Percentiles rank a stretch among this genome's conserved stretches.
Evolutionary conservation across 2,329 filamentous ascomycete species (phyloP).

Genomic region (Lasiodiplodia theobromae): DNA sequence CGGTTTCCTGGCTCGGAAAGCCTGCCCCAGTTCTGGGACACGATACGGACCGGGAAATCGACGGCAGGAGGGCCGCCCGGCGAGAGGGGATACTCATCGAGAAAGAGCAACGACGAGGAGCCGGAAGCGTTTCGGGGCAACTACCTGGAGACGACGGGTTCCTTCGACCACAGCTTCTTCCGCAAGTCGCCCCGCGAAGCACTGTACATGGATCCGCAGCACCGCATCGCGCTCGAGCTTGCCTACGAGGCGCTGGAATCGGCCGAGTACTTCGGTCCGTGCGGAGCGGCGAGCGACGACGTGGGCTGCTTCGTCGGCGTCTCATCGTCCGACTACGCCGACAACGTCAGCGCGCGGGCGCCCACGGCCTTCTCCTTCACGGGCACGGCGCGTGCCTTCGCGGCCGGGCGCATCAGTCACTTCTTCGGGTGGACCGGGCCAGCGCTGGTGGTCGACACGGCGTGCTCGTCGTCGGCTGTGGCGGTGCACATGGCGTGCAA

Average conservation of each 20-base stretch:
- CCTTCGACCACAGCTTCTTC: constrained; percentile 19
- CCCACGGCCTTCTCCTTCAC: constrained; percentile 38
- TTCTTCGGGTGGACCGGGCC: constrained; percentile 34
- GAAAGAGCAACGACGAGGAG: neutral
- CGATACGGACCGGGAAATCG: neutral
- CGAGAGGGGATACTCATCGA: neutral
- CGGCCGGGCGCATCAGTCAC: constrained; percentile 31
- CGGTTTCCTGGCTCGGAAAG: constrained; percentile 24
- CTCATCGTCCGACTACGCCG: constrained; percentile 42
- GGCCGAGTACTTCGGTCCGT: constrained; percentile 35
- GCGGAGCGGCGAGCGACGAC: constrained; percentile 31
- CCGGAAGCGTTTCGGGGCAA: neutral
- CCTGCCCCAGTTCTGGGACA: neutral
- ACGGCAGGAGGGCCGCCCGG: no score
- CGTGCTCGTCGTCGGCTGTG: constrained; percentile 37
- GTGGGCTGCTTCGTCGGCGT: constrained; percentile 46
- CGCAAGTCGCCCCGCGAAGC: constrained; percentile 19
- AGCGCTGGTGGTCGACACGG: constrained; percentile 35
- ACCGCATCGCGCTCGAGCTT: constrained; percentile 28
- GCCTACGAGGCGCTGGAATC: constrained; percentile 32
- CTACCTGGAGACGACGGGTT: constrained; percentile 22
- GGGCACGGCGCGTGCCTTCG: constrained; percentile 31
- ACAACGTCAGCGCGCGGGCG: constrained; percentile 44
- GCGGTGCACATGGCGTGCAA: constrained; percentile 38
- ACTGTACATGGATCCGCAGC: constrained; percentile 30